Evolutionary conservation across 148 eudicot genomes (phyloP), one percentile per base, ranked within the genome.

Genomic region (Chenopodium suecicum): DNA sequence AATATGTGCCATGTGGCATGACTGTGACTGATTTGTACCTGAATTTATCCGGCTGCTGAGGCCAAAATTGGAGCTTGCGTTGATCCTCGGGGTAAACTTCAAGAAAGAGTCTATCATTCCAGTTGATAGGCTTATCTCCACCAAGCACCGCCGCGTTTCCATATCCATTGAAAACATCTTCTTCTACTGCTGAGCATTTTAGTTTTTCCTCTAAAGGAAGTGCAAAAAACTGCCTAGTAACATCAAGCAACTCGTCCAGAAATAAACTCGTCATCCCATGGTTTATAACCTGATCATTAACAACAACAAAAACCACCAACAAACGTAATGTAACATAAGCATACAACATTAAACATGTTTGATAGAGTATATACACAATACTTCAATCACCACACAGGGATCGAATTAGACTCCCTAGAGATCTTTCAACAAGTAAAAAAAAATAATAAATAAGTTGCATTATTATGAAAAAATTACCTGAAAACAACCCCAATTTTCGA

Each of bases 221-320:
- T 22, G 79, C 82, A 74, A 92, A 94, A 81, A 92, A 94, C 16
- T 86, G 73, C 83, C 83, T 90, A 13, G 84, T 76, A 31, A 88
- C 70, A 32, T 80, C 81, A 10, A 83, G 82, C 78, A 91, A 80
- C 58, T 94, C 87, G 0, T 94, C 98, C 74, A 94, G 81, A 69
- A 89, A 90, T 19, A 85, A 79, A 47, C 20, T 79, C 41, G 83
- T 78, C 82, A 91, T 90, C 9, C 95, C 95, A 88, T 91, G 95
- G 85, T 90, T 91, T 58, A 83, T 47, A 22, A 87, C 78, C 89
- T 87, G 78, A 32, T 68, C 13, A 91, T 41, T 20, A 91, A 50
- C 64, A 34, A 66, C 9, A 50, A 74, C 29, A 27, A 27, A 60
- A 2, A 25, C 4, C 46, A 69, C 4, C 34, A 17, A 1, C 2